Evolutionary conservation across 1,284 basidiomycete species (phyloP).

Genomic region (Melampsora larici-populina): DNA sequence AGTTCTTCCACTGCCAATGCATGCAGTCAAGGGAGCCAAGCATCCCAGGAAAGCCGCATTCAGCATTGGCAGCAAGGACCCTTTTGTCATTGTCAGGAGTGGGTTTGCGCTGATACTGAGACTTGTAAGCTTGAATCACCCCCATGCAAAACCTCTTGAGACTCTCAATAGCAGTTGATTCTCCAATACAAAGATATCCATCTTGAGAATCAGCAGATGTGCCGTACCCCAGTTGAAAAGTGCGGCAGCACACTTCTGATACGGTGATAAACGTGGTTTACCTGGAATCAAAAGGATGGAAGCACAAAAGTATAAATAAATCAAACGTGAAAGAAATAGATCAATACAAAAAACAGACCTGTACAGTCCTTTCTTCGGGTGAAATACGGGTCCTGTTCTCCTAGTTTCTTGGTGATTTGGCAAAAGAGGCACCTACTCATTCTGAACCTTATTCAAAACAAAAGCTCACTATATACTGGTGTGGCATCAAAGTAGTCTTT

Average conservation of each 20-base stretch:
- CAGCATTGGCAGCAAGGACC: neutral
- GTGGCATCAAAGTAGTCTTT: neutral
- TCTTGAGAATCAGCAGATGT: neutral
- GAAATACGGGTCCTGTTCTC: slow-evolving; percentile 24
- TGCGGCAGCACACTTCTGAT: neutral
- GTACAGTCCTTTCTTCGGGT: neutral
- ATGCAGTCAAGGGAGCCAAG: slow-evolving; percentile 7
- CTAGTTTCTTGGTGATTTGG: slow-evolving; percentile 11
- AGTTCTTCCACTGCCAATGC: too few relatives aligned
- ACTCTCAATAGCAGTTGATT: neutral
- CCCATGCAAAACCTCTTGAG: neutral
- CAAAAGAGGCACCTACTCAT: slow-evolving; percentile 7
- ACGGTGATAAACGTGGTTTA: too few relatives aligned
- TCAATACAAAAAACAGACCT: neutral
- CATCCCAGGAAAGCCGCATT: neutral
- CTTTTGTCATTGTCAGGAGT: neutral
- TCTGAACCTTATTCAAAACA: slow-evolving; percentile 4
- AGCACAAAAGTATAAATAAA: too few relatives aligned
- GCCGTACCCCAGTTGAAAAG: slow-evolving; percentile 5
- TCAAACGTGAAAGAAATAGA: too few relatives aligned
- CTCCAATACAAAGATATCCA: neutral
- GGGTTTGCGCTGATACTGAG: slow-evolving; percentile 7
- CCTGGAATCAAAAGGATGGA: too few relatives aligned
- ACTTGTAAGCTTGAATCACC: neutral
- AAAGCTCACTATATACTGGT: neutral